Conservation (phyloP, 305 asterid species). For the Withania somnifera region DNA sequence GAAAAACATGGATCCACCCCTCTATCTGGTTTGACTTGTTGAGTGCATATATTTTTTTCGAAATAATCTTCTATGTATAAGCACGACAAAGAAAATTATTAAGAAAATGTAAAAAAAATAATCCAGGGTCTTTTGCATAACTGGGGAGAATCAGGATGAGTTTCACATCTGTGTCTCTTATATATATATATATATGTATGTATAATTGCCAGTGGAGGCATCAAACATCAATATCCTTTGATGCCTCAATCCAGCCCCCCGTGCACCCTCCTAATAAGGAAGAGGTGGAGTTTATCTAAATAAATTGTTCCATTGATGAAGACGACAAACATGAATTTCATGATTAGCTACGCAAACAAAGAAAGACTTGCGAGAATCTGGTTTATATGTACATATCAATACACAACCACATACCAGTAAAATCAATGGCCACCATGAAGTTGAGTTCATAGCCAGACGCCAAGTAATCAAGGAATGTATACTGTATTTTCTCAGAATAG, state of each 20-base stretch:
- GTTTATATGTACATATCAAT: background rate
- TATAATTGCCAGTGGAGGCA: background rate
- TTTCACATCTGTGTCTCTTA: background rate
- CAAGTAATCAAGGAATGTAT: conserved; percentile 89
- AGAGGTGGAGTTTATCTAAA: background rate
- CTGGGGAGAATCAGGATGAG: too few species aligned
- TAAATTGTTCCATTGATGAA: background rate
- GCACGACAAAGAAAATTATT: background rate
- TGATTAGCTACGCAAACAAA: background rate
- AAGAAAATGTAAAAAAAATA: background rate
- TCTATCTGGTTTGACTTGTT: background rate
- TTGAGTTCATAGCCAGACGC: conserved; percentile 85
- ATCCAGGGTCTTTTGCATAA: too few species aligned
- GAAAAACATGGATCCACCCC: background rate
- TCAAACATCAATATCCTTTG: background rate
- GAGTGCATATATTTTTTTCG: background rate
- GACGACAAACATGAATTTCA: background rate
- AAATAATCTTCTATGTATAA: background rate
- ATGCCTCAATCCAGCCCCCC: conserved; percentile 2
- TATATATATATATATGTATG: too few species aligned
- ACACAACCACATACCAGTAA: conserved; percentile 53
- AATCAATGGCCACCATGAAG: conserved; percentile 98
- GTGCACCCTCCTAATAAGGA: background rate
- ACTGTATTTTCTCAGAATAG: conserved; percentile 61
- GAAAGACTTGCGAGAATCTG: background rate